Percentiles rank a stretch among this genome's conserved stretches.
phyloP scores from a whole-genome alignment of 225 moss, liverwort and hornwort species.

The Polytrichum formosum region DNA sequence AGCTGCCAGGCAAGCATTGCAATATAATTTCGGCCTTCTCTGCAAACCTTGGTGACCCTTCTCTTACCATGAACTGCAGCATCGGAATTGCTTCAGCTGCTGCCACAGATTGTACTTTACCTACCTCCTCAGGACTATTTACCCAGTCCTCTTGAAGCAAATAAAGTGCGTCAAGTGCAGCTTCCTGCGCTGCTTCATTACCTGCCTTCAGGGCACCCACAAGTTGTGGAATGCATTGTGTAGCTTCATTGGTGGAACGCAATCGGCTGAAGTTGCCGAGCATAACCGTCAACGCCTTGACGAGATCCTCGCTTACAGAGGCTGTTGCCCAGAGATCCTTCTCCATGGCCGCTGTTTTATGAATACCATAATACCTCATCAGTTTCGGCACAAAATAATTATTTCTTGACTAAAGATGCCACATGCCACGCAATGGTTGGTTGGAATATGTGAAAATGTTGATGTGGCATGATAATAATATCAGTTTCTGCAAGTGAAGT shows the following conservation, averaged over 20 bases:
- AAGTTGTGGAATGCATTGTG: conserved; percentile 72
- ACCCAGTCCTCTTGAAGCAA: conserved; percentile 87
- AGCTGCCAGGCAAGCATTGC: conserved; percentile 90
- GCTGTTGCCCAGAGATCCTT: conserved; percentile 97
- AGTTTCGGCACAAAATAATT: too few species aligned
- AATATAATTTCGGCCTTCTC: conserved; percentile 84
- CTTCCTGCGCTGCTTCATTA: conserved; percentile 90
- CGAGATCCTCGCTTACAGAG: conserved; percentile 83
- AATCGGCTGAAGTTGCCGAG: conserved; percentile 83
- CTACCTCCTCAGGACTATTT: conserved; percentile 72
- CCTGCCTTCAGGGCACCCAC: conserved; percentile 95
- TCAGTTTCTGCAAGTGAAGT: too few species aligned
- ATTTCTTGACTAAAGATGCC: too few species aligned
- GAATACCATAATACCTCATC: too few species aligned
- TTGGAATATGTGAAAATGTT: too few species aligned
- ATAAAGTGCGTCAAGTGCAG: conserved; percentile 81
- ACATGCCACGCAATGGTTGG: too few species aligned
- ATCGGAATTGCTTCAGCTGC: conserved; percentile 96
- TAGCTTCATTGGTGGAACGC: conserved; percentile 78
- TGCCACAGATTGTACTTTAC: conserved; percentile 78
- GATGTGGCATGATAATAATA: too few species aligned
- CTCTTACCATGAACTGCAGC: conserved; percentile 80
- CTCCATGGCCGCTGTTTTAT: conserved; percentile 68
- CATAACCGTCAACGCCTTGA: conserved; percentile 77
- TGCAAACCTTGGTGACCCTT: conserved; percentile 68